Evolutionary conservation across 108 stramenopile species (phyloP).

Genomic region (Nannochloropsis gaditana): DNA sequence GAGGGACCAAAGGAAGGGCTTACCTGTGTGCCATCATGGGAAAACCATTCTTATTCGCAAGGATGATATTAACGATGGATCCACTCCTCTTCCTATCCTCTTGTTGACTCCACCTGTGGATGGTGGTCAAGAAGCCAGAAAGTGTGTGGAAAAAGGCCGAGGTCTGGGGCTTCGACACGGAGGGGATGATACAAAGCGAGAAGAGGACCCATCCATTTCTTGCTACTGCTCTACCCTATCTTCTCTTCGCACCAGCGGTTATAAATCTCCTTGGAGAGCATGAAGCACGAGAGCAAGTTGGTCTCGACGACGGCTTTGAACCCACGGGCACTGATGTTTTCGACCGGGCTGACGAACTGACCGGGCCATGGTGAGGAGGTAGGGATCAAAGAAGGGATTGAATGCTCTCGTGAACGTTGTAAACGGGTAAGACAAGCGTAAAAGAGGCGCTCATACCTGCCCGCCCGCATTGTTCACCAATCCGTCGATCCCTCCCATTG

Average conservation of each 20-base stretch:
- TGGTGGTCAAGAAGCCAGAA: too few relatives aligned
- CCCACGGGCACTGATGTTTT: constrained; percentile 43
- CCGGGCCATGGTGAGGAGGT: too few relatives aligned
- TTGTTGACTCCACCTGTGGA: not conserved
- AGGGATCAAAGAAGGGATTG: too few relatives aligned
- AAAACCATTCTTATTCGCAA: constrained; percentile 77
- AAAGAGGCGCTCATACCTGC: not conserved
- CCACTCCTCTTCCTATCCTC: constrained; percentile 48
- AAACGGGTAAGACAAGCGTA: too few relatives aligned
- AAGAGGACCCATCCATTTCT: not conserved
- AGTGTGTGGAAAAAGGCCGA: too few relatives aligned
- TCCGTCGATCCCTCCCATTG: constrained; percentile 59
- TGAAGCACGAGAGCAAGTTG: constrained; percentile 52
- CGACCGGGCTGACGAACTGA: not conserved
- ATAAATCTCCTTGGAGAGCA: constrained; percentile 4
- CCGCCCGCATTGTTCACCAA: constrained; percentile 79
- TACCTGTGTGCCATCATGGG: constrained; percentile 66
- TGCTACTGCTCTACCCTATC: not conserved
- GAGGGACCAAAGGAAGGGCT: not conserved
- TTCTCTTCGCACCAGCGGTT: not conserved
- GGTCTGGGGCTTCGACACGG: too few relatives aligned
- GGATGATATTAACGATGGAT: constrained; percentile 73
- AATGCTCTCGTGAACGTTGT: too few relatives aligned
- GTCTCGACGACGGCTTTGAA: constrained; percentile 71
- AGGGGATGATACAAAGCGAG: too few relatives aligned